A percentile compares a stretch with the other conserved stretches of the same genome.
Conservation (phyloP, 2,329 filamentous ascomycete species). For the Aspergillus udagawae region DNA sequence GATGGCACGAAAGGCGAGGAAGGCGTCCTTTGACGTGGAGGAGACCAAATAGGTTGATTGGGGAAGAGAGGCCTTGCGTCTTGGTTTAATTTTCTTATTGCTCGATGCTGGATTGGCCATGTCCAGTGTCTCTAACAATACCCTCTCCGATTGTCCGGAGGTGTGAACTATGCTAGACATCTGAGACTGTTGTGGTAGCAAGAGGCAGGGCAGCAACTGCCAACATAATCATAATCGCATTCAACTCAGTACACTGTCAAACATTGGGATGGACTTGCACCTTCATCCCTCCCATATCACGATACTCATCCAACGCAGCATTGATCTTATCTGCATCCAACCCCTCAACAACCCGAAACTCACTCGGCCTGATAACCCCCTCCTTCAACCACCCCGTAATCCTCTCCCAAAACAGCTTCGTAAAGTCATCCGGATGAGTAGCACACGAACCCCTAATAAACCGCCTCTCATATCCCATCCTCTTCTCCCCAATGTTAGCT, state of each 20-base stretch:
- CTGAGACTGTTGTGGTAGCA: not conserved
- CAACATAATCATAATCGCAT: not conserved
- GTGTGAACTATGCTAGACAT: not conserved
- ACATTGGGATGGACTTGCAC: conserved; percentile 12
- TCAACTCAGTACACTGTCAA: not conserved
- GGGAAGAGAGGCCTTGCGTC: no score
- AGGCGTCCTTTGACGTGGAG: conserved; percentile 13
- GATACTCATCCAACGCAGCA: conserved; percentile 35
- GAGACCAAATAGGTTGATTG: not conserved
- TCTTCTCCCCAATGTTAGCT: conserved; percentile 26
- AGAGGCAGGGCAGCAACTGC: no score
- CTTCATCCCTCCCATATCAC: conserved; percentile 32
- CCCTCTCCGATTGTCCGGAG: not conserved
- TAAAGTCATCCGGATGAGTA: conserved; percentile 22
- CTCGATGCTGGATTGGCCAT: not conserved
- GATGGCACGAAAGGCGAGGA: conserved; percentile 26
- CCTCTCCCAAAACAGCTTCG: conserved; percentile 26
- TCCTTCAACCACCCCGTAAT: conserved; percentile 25
- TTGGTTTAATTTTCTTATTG: no score
- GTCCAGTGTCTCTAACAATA: not conserved
- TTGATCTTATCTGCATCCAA: conserved; percentile 33
- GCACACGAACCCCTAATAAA: conserved; percentile 21
- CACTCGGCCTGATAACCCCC: conserved; percentile 27
- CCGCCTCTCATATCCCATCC: conserved; percentile 28
- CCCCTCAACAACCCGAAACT: conserved; percentile 29